A percentile compares a stretch with the other conserved stretches of the same genome.
These are phyloP conservation scores for Ophiosphaerella korrae DNA, from an alignment of 2,329 filamentous ascomycete species.

Conservation along the genomic window DNA sequence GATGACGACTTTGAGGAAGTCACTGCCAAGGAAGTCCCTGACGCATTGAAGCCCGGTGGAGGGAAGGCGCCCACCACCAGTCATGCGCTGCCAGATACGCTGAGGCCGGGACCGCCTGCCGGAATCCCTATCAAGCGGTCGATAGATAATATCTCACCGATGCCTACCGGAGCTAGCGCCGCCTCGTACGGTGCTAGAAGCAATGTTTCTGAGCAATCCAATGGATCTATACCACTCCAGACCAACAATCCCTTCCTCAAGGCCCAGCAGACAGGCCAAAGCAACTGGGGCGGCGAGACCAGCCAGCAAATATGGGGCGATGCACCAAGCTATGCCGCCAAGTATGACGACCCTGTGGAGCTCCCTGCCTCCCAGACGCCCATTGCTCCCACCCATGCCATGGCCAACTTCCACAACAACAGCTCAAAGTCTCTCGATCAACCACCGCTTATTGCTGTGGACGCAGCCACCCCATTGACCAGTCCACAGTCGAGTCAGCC, in stretches of 20 bases:
- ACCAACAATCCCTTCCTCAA: constrained; percentile 54
- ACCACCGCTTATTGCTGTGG: constrained; percentile 36
- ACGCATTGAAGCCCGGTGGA: constrained; percentile 42
- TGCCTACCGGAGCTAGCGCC: constrained; percentile 35
- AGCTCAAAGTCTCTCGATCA: constrained; percentile 27
- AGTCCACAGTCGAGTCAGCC: constrained; percentile 30
- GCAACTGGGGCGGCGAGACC: constrained; percentile 42
- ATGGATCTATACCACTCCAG: constrained; percentile 38
- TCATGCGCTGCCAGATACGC: constrained; percentile 32
- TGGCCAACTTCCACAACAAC: constrained; percentile 45
- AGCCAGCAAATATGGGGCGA: constrained; percentile 49
- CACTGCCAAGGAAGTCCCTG: constrained; percentile 39
- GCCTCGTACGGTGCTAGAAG: constrained; percentile 37
- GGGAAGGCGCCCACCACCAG: constrained; percentile 31
- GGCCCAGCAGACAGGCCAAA: constrained; percentile 46
- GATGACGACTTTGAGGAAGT: constrained; percentile 44
- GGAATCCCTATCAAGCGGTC: constrained; percentile 39
- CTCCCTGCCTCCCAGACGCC: constrained; percentile 50
- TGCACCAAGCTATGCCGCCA: constrained; percentile 27
- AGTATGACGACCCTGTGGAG: constrained; percentile 46
- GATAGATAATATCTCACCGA: constrained; percentile 33
- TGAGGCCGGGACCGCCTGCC: constrained; percentile 38
- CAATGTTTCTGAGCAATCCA: constrained; percentile 35
- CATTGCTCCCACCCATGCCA: constrained; percentile 42
- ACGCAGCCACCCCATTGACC: constrained; percentile 20